Conservation (phyloP, 768 basidiomycete genomes). For the Suillus americanus region DNA sequence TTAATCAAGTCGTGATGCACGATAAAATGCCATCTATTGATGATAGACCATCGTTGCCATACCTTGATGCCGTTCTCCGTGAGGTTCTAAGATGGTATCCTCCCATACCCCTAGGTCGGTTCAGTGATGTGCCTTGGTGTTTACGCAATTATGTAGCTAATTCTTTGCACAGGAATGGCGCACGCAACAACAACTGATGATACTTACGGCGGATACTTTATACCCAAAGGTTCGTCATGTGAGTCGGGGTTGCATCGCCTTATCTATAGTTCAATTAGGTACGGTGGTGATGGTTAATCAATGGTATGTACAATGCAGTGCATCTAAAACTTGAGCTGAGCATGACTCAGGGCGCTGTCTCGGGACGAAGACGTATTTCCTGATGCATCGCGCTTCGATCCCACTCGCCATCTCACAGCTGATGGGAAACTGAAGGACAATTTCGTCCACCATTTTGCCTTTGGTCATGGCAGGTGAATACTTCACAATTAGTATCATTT, state of each 20-base stretch:
- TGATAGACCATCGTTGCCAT: slow-evolving; percentile 10
- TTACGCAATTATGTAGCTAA: not conserved
- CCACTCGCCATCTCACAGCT: slow-evolving; percentile 1
- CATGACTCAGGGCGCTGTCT: not conserved
- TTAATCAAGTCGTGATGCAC: slow-evolving; percentile 24
- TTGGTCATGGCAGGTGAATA: not conserved
- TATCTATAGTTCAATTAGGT: slow-evolving; percentile 11
- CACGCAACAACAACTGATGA: slow-evolving; percentile 35
- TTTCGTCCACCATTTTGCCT: not conserved
- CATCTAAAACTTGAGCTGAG: not conserved
- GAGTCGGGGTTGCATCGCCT: not conserved
- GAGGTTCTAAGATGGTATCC: slow-evolving; percentile 11
- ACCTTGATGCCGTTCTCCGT: slow-evolving; percentile 12
- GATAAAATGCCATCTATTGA: slow-evolving; percentile 18
- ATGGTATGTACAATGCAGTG: slow-evolving; percentile 12
- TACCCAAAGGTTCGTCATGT: slow-evolving; percentile 41
- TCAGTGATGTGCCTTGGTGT: not conserved
- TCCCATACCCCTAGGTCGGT: slow-evolving; percentile 10
- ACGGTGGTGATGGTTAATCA: slow-evolving; percentile 21
- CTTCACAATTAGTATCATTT: not conserved
- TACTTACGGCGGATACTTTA: slow-evolving; percentile 42
- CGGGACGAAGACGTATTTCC: not conserved
- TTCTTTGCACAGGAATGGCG: slow-evolving; percentile 15
- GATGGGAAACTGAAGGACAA: slow-evolving; percentile 2
- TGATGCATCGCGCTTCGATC: slow-evolving; percentile 8